Percentiles rank a stretch among this genome's conserved stretches.
phyloP scores from a whole-genome alignment of 2,329 filamentous ascomycete genomes.

The Fusarium denticulatum region DNA sequence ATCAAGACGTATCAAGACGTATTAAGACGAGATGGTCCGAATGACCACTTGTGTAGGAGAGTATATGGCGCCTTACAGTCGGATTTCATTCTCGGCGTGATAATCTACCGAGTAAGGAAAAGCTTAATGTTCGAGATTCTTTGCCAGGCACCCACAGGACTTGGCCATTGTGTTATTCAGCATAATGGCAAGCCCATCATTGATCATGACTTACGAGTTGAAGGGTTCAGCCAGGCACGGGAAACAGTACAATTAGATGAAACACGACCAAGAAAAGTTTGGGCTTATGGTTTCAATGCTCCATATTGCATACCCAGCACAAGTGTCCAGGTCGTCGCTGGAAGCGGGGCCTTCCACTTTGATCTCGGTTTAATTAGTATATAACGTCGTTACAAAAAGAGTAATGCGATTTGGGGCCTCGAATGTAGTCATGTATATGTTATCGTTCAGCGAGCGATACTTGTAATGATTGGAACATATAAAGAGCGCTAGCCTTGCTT shows the following conservation, averaged over 20 bases:
- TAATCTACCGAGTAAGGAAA: neutral
- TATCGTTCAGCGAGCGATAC: neutral
- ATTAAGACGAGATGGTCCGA: neutral
- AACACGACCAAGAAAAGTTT: neutral
- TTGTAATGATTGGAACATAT: neutral
- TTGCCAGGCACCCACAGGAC: neutral
- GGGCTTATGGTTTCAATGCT: conserved; percentile 1
- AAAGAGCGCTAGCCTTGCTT: neutral
- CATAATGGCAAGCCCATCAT: neutral
- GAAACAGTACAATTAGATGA: conserved; percentile 18
- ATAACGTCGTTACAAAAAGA: conserved; percentile 25
- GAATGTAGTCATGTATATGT: neutral
- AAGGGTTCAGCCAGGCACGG: neutral
- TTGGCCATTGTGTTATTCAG: conserved; percentile 1
- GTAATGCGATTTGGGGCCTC: neutral
- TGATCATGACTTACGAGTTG: conserved; percentile 11
- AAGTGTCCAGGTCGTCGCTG: neutral
- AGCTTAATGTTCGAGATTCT: neutral
- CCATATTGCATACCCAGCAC: neutral
- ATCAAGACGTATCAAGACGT: neutral
- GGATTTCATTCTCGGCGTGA: neutral
- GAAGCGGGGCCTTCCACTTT: neutral
- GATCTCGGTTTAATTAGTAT: conserved; percentile 10
- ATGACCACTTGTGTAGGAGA: neutral
- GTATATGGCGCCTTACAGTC: neutral